Evolutionary conservation across 2,329 filamentous ascomycete species (phyloP).

Genomic region (Monosporascus sp.): DNA sequence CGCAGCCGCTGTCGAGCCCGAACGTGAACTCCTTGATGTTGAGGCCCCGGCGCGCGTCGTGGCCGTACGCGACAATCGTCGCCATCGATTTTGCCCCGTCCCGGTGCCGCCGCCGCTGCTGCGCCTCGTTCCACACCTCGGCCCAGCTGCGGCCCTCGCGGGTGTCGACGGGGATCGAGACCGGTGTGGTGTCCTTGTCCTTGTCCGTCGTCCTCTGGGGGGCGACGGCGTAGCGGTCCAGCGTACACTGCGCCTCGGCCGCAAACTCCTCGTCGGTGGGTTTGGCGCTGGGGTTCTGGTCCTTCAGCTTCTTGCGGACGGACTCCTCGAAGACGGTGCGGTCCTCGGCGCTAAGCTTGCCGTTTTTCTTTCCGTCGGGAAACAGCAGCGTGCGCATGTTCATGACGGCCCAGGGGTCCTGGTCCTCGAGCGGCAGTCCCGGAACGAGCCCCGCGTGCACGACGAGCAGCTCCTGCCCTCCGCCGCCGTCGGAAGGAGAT

Average conservation of each 20-base stretch:
- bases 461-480: constrained; percentile 57
- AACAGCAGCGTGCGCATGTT: constrained; percentile 79
- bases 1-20: constrained; percentile 81
- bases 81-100: constrained; percentile 23
- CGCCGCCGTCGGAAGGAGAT: constrained; percentile 31
- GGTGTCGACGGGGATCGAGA: constrained; percentile 33
- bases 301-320: constrained; percentile 30
- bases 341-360: neutral
- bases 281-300: neutral
- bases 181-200: neutral
- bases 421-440: constrained; percentile 62
- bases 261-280: constrained; percentile 9
- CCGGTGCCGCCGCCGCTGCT: constrained; percentile 27
- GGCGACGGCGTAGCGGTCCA: constrained; percentile 4
- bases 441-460: constrained; percentile 87
- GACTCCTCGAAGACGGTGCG: constrained; percentile 29
- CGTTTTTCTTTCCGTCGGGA: constrained; percentile 32
- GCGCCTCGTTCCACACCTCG: constrained; percentile 53
- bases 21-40: constrained; percentile 61
- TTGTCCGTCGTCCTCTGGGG: constrained; percentile 3
- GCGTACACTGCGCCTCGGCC: constrained; percentile 17
- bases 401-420: constrained; percentile 79
- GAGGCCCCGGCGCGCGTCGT: constrained; percentile 72
- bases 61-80: constrained; percentile 78
- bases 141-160: constrained; percentile 62